phyloP scores from a whole-genome alignment of 331 rosid genomes.

The Quercus phellos region DNA sequence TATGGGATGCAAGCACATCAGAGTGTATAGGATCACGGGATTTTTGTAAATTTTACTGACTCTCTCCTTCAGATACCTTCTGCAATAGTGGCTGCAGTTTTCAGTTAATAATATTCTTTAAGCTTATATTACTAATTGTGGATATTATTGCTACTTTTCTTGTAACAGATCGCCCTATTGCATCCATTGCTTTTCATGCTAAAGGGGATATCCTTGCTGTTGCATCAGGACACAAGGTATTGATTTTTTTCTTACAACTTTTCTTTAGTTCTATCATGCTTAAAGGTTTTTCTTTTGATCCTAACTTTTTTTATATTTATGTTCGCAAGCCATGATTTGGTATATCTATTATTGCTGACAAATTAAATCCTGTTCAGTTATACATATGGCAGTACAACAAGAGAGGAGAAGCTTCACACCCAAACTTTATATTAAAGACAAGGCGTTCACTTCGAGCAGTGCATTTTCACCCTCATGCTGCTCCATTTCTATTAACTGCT shows the following conservation, averaged over 20 bases:
- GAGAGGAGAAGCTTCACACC: slow-evolving; percentile 50
- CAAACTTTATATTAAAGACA: slow-evolving; percentile 57
- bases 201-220: slow-evolving; percentile 70
- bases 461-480: slow-evolving; percentile 79
- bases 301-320: background rate
- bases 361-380: slow-evolving; percentile 42
- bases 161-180: slow-evolving; percentile 60
- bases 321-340: background rate
- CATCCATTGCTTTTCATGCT: slow-evolving; percentile 76
- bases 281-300: background rate
- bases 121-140: slow-evolving; percentile 11
- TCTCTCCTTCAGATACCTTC: slow-evolving; percentile 7
- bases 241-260: slow-evolving; percentile 9
- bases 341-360: background rate
- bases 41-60: slow-evolving; percentile 47
- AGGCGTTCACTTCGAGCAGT: slow-evolving; percentile 83
- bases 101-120: background rate
- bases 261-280: background rate
- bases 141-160: slow-evolving; percentile 4
- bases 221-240: slow-evolving; percentile 74
- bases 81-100: background rate
- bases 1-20: slow-evolving; percentile 62
- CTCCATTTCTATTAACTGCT: slow-evolving; percentile 76
- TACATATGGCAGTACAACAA: slow-evolving; percentile 68
- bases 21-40: slow-evolving; percentile 44